Percentiles rank a stretch among this genome's conserved stretches.
Evolutionary conservation across 129 eudicot genomes (phyloP).

Genomic region (Centaurea solstitialis): DNA sequence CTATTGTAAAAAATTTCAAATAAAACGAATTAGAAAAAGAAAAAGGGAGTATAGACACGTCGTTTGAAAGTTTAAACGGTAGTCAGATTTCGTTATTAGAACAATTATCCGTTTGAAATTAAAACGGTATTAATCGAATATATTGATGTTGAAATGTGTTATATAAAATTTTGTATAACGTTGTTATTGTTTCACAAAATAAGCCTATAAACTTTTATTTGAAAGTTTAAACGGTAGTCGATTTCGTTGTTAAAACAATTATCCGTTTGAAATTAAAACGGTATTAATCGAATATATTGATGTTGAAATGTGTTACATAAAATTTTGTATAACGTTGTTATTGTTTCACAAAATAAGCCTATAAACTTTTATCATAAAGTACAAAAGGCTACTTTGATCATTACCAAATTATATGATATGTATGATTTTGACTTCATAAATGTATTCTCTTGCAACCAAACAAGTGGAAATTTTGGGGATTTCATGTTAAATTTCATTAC

Average conservation of each 20-base stretch:
- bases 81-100: not conserved
- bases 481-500: slow-evolving; percentile 10
- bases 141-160: not conserved
- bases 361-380: slow-evolving; percentile 36
- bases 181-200: slow-evolving; percentile 40
- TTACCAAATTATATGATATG: not conserved
- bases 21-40: not conserved
- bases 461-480: slow-evolving; percentile 9
- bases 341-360: slow-evolving; percentile 37
- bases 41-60: not conserved
- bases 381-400: slow-evolving; percentile 29
- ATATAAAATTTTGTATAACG: not conserved
- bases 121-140: not conserved
- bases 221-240: not conserved
- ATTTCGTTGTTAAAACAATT: not conserved
- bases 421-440: slow-evolving; percentile 8
- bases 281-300: not conserved
- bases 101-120: not conserved
- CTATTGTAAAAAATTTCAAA: not conserved
- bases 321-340: slow-evolving; percentile 19
- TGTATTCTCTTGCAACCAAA: not conserved
- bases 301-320: not conserved
- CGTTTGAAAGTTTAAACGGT: not conserved
- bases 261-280: too few relatives aligned
- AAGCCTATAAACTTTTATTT: slow-evolving; percentile 32